Conservation (phyloP, 2,329 filamentous ascomycete species). For the Talaromyces marneffei region DNA sequence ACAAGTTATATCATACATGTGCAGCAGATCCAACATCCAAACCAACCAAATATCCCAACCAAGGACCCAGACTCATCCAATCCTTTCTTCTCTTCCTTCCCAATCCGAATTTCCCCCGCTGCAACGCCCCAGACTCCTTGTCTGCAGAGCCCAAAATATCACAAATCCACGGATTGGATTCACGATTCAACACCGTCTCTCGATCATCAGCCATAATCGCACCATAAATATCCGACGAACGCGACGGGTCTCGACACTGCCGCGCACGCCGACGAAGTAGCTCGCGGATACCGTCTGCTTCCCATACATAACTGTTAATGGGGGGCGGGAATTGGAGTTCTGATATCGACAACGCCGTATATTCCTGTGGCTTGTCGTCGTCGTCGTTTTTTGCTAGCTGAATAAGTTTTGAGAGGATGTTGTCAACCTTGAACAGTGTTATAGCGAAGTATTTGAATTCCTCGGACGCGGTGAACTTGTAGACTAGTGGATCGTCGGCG, state of each 20-base stretch:
- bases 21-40: constrained; percentile 2
- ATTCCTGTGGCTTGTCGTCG: background rate
- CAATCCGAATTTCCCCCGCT: background rate
- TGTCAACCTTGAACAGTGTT: constrained; percentile 22
- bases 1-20: too few species aligned
- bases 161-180: constrained; percentile 12
- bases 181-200: background rate
- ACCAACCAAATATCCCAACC: constrained; percentile 12
- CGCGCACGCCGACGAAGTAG: constrained; percentile 13
- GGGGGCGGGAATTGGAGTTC: constrained; percentile 20
- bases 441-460: constrained; percentile 27
- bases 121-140: background rate
- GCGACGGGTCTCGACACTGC: constrained; percentile 8
- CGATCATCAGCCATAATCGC: constrained; percentile 4
- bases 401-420: background rate
- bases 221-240: background rate
- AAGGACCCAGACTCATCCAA: constrained; percentile 15
- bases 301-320: constrained; percentile 14
- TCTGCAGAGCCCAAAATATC: background rate
- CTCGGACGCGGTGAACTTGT: constrained; percentile 23
- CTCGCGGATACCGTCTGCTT: constrained; percentile 10
- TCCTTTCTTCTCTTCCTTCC: background rate
- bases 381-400: background rate
- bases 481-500: constrained; percentile 14
- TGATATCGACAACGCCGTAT: constrained; percentile 8